Conservation (phyloP, 345 rosid genomes). For the Lumnitzera littorea region DNA sequence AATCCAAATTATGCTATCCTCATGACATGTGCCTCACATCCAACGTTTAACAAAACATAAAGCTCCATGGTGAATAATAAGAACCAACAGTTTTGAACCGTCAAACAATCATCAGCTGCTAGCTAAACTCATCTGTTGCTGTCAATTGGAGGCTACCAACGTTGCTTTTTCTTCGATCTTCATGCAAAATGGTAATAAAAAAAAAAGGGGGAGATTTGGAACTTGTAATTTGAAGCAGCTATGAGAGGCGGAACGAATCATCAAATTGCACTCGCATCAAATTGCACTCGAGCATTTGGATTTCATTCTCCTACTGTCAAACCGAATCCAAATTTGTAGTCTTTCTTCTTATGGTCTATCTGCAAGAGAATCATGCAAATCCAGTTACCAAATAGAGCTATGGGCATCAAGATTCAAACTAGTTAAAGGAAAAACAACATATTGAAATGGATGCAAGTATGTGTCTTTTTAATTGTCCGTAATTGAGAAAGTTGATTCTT, state of each 20-base stretch:
- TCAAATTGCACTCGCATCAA: neutral
- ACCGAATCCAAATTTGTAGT: conserved; percentile 92
- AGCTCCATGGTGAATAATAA: too few relatives aligned
- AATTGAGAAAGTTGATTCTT: conserved; percentile 5
- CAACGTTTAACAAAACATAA: too few relatives aligned
- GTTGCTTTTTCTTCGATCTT: too few relatives aligned
- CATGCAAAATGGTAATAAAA: too few relatives aligned
- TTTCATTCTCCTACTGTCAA: conserved; percentile 65
- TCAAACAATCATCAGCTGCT: too few relatives aligned
- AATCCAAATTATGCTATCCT: too few relatives aligned
- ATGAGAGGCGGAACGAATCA: neutral
- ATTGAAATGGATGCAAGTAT: neutral
- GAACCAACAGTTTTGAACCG: too few relatives aligned
- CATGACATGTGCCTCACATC: too few relatives aligned
- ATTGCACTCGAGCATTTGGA: neutral
- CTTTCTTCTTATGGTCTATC: conserved; percentile 91
- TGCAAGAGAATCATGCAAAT: conserved; percentile 23
- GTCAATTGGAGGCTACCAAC: too few relatives aligned
- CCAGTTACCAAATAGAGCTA: neutral
- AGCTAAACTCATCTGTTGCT: too few relatives aligned
- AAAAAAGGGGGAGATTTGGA: too few relatives aligned
- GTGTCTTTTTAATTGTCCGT: neutral
- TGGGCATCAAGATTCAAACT: neutral
- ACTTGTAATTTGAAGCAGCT: conserved; percentile 4
- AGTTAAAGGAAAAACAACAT: neutral